Evolutionary conservation across 495 filamentous ascomycete genomes (phyloP), one percentile per base, ranked within the genome.

Genomic region (Xylaria bambusicola): DNA sequence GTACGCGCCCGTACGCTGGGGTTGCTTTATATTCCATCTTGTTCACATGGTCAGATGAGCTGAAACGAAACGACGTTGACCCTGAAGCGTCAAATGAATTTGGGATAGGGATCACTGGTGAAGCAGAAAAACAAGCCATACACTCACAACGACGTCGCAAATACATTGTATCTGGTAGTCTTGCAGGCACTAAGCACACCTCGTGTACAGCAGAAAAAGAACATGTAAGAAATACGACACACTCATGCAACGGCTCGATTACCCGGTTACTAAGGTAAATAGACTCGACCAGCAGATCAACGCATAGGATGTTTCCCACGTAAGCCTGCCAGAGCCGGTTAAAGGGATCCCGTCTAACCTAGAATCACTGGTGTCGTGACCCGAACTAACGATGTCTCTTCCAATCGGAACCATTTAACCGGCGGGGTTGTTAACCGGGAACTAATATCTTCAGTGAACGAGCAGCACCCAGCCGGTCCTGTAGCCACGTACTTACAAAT

Each of bases 231-330:
- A 21, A 35, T 35, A 52, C 21, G 13, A 40, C 31, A 18, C 17
- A 31, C 35, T 24, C 20, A 31, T 50, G 54, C 45, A 57, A 48
- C 55, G 55, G 55, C 55, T 49, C 24, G 44, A 49, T 57, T 45
- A 42, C 55, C 55, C 44, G 53, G 15, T 6, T 3, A 38, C 36
- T 15, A 38, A 6, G 36, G 6, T 8, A 38, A 38, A 6, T 3
- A 8, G 42, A 31, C 9, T 35, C 54, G 20, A 47, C 29, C 33
- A 48, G 21, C 24, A 35, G 13, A 20, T 5, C 54, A 6, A 12
- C 23, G n/a, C 10, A 38, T 15, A 10, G 9, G 48, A 33, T 35
- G 46, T 49, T 49, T 17, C 24, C 26, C 17, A 44, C 10, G 4
- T 18, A 7, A 13, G 35, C 29, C 9, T 52, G 21, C n/a, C 13